These are phyloP conservation scores for Linderniella brevidens DNA, from an alignment of 257 asterid species.

Conservation along the genomic window DNA sequence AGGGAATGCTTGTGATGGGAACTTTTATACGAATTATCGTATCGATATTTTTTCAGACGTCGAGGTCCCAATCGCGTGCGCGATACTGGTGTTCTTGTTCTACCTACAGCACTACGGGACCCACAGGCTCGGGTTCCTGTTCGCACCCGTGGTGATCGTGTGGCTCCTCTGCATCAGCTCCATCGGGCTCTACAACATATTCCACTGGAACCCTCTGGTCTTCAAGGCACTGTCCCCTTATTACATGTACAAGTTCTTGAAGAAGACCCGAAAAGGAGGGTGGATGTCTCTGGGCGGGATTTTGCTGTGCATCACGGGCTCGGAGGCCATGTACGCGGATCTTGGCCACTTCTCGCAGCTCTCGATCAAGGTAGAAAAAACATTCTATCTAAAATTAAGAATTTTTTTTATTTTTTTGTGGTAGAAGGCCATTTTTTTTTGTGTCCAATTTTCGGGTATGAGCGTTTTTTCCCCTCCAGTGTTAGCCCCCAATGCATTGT, in stretches of 20 bases:
- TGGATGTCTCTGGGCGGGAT: constrained; percentile 99
- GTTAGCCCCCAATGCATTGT: too few species aligned
- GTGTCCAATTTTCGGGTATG: too few species aligned
- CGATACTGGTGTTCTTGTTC: constrained; percentile 60
- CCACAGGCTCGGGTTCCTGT: constrained; percentile 70
- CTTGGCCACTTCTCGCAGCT: constrained; percentile 93
- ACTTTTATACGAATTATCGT: too few species aligned
- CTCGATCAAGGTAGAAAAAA: constrained; percentile 58
- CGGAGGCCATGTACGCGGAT: constrained; percentile 97
- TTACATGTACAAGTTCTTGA: constrained; percentile 92
- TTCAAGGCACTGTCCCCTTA: constrained; percentile 89
- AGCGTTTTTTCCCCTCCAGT: too few species aligned
- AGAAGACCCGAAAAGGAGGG: constrained; percentile 64
- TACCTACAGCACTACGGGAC: constrained; percentile 93
- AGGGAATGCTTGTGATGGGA: too few species aligned
- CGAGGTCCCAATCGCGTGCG: constrained; percentile 79
- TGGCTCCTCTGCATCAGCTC: constrained; percentile 96
- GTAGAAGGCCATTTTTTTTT: too few species aligned
- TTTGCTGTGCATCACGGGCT: constrained; percentile 85
- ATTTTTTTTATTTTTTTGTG: too few species aligned
- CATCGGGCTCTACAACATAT: constrained; percentile 75
- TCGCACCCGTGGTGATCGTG: constrained; percentile 73
- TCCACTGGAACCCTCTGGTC: constrained; percentile 73
- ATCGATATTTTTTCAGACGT: constrained; percentile 75
- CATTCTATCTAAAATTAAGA: too few species aligned